phyloP scores from a whole-genome alignment of 2,329 filamentous ascomycete species.

The Sporothrix sp. region DNA sequence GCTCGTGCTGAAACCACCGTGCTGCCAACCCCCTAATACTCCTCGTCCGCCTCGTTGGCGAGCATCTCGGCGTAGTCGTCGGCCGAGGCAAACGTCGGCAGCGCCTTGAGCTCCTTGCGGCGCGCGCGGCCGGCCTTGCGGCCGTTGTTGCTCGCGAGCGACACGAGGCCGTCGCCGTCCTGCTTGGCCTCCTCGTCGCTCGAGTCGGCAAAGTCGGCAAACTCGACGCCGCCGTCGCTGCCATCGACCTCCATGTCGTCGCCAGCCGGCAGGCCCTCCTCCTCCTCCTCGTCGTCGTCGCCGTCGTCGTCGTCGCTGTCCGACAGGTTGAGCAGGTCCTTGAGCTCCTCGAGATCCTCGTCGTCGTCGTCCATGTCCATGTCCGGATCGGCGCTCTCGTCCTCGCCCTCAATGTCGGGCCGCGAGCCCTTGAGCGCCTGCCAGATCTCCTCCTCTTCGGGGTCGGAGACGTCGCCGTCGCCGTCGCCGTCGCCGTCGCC shows the following conservation, averaged over 20 bases:
- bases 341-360: constrained; percentile 20
- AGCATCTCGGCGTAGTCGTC: constrained; percentile 90
- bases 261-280: constrained; percentile 28
- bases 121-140: constrained; percentile 46
- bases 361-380: constrained; percentile 38
- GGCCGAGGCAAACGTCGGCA: constrained; percentile 86
- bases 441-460: constrained; percentile 28
- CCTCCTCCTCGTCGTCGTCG: constrained; percentile 30
- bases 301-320: constrained; percentile 33
- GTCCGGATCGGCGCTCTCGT: constrained; percentile 39
- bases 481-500: constrained; percentile 46
- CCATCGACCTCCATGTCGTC: constrained; percentile 30
- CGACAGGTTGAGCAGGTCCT: constrained; percentile 11
- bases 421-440: constrained; percentile 27
- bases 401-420: constrained; percentile 35
- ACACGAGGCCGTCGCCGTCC: constrained; percentile 28
- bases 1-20: too few species aligned
- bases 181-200: constrained; percentile 30
- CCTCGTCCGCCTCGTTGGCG: constrained; percentile 55
- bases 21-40: constrained; percentile 9
- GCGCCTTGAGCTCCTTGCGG: constrained; percentile 73
- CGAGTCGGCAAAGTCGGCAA: constrained; percentile 27
- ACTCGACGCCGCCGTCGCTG: constrained; percentile 23
- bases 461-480: constrained; percentile 35
- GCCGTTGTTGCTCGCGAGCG: constrained; percentile 3